A percentile compares a stretch with the other conserved stretches of the same genome.
Evolutionary conservation across 768 basidiomycete species (phyloP).

Genomic region (Leccinum barrowsii): DNA sequence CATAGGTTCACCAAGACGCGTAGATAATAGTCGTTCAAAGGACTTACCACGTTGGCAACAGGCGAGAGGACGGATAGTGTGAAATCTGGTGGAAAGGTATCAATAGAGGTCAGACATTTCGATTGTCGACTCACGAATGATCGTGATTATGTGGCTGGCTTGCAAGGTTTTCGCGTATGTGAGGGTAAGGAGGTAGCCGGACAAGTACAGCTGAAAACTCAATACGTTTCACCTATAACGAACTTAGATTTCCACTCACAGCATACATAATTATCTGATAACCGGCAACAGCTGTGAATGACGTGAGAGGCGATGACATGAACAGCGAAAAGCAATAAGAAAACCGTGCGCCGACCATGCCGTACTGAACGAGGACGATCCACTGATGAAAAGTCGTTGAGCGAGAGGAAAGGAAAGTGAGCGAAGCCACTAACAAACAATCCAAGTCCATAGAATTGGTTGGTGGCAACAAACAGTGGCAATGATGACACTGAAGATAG

Average conservation of each 20-base stretch:
- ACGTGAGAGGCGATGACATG: constrained; percentile 62
- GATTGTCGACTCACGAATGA: constrained; percentile 42
- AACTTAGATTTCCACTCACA: constrained; percentile 44
- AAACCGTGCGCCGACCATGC: constrained; percentile 61
- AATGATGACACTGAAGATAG: constrained; percentile 53
- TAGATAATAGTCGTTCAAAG: not conserved
- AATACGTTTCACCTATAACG: not conserved
- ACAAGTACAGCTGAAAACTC: constrained; percentile 51
- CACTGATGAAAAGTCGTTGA: constrained; percentile 43
- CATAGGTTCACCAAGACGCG: not conserved
- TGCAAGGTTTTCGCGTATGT: constrained; percentile 66
- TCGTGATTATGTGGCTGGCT: constrained; percentile 52
- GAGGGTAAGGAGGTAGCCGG: constrained; percentile 65
- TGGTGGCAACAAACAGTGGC: constrained; percentile 51
- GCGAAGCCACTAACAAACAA: constrained; percentile 47
- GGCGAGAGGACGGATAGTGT: constrained; percentile 66
- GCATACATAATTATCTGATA: constrained; percentile 72
- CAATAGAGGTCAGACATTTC: not conserved
- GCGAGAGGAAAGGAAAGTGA: not conserved
- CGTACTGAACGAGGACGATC: too few relatives aligned
- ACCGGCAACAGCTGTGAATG: constrained; percentile 69
- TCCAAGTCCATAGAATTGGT: constrained; percentile 68
- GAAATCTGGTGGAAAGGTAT: constrained; percentile 42
- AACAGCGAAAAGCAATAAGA: constrained; percentile 63
- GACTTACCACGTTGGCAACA: constrained; percentile 62